Evolutionary conservation across 805 yeast genomes (phyloP), one percentile per base, ranked within the genome.

Genomic region (Isabelozyma heimii): DNA sequence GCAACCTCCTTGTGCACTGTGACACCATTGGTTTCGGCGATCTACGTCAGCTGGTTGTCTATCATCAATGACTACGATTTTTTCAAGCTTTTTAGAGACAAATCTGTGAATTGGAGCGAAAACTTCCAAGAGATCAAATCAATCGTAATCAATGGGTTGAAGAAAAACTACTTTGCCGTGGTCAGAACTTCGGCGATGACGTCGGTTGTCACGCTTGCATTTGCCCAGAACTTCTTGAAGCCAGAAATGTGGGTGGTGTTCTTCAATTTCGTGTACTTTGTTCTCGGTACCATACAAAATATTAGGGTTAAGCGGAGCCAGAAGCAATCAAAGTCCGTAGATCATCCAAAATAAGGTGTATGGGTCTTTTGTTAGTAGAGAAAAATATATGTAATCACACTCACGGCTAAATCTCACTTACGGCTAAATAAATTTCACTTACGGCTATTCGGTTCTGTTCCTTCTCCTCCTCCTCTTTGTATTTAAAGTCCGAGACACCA

Each of bases 191-290:
- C 87, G 1, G 74, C 82, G 67, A 53, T 76, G n/a, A 76, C 85
- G 4, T 77, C 82, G 37, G 76, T 81, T 10, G 56, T 78, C 2
- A 76, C 83, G 5, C 64, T 83, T 58, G 55, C 76, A 1, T 50
- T 82, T 28, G 87, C 88, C 5, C 90, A 84, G 59, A 77, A 70
- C 45, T 81, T 73, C 52, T 54, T 84, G 10, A 69, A 74, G 8
- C 84, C 85, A 1, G 81, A 83, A 56, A 66, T 77, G 28, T 84
- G 90, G 90, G 83, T 81, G 9, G 81, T 81, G 2, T 84, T 83
- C 60, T 82, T 82, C 66, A 79, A 77, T 54, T 52, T 80, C 30
- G 79, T 83, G 17, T 83, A 77, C 57, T 83, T 83, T 53, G 59
- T 83, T 5, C 65, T 84, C 48, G 87, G 87, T 1, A 84, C 89